Conservation (phyloP, 2,329 filamentous ascomycete genomes). For the Magnaporthiopsis rhizophila region DNA sequence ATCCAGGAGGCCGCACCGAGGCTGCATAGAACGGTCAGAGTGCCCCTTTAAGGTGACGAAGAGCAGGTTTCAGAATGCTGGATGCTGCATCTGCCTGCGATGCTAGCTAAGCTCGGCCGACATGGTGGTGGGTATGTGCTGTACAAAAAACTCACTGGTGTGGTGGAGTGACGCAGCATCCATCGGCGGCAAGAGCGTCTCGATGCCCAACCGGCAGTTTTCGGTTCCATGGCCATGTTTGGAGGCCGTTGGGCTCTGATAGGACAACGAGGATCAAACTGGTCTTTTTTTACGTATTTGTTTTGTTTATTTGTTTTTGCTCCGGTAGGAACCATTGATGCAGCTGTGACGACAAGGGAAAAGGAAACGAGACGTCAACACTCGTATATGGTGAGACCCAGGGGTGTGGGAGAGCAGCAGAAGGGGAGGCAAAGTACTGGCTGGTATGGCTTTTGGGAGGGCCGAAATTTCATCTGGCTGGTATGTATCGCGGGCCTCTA, state of each 20-base stretch:
- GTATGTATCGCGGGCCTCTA: background rate
- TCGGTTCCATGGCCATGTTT: conserved; percentile 13
- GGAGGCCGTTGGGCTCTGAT: conserved; percentile 28
- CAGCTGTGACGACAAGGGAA: background rate
- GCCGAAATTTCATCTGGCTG: background rate
- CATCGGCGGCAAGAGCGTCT: conserved; percentile 32
- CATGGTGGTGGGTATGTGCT: conserved; percentile 36
- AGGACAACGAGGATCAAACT: conserved; percentile 16
- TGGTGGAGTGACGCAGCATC: conserved; percentile 18
- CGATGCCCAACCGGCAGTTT: conserved; percentile 38
- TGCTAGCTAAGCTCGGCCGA: background rate
- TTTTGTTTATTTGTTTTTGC: background rate
- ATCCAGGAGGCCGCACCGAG: background rate
- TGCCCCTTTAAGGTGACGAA: background rate
- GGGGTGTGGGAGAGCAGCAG: background rate
- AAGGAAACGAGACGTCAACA: background rate
- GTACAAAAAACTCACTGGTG: conserved; percentile 29
- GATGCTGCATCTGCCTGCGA: background rate
- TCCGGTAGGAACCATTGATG: background rate
- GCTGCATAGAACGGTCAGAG: background rate
- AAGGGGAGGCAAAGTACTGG: background rate
- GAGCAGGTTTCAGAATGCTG: background rate
- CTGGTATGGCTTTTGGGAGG: background rate
- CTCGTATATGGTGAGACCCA: no score
- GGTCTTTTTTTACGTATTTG: conserved; percentile 10